Evolutionary conservation across 1,284 basidiomycete genomes (phyloP).

Genomic region (Ceraceosorus guamensis): DNA sequence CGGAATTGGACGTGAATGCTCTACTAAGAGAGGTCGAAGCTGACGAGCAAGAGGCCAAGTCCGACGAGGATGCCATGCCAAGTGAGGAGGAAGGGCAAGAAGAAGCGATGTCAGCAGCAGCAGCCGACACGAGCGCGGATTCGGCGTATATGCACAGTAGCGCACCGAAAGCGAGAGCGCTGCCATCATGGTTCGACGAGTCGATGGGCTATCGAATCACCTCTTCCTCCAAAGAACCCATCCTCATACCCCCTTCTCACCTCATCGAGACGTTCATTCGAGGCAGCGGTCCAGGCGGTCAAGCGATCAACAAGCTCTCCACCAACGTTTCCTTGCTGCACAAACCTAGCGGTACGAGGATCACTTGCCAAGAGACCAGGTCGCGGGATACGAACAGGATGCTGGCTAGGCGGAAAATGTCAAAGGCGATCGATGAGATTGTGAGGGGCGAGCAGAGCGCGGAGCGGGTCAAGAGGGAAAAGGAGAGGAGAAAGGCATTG

Average conservation of each 20-base stretch:
- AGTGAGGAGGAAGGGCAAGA: not conserved
- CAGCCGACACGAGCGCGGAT: not conserved
- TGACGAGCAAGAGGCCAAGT: not conserved
- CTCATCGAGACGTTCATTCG: not conserved
- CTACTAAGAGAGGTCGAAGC: too few relatives aligned
- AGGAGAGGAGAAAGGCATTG: not conserved
- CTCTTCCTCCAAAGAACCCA: not conserved
- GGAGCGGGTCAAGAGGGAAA: not conserved
- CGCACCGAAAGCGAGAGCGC: too few relatives aligned
- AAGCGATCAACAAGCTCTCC: slow-evolving; percentile 1
- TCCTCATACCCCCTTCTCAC: not conserved
- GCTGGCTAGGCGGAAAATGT: not conserved
- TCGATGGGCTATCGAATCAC: not conserved
- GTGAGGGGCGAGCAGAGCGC: too few relatives aligned
- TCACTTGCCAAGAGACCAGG: not conserved
- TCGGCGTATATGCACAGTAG: too few relatives aligned
- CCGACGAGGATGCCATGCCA: not conserved
- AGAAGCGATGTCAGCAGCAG: not conserved
- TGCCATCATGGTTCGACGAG: not conserved
- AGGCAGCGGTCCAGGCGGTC: not conserved
- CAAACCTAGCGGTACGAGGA: not conserved
- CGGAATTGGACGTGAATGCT: too few relatives aligned
- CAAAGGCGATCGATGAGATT: too few relatives aligned
- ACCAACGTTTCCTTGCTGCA: not conserved
- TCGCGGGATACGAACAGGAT: not conserved